These are phyloP conservation scores for Exidia glandulosa DNA, from an alignment of 768 basidiomycete genomes.

Conservation along the genomic window DNA sequence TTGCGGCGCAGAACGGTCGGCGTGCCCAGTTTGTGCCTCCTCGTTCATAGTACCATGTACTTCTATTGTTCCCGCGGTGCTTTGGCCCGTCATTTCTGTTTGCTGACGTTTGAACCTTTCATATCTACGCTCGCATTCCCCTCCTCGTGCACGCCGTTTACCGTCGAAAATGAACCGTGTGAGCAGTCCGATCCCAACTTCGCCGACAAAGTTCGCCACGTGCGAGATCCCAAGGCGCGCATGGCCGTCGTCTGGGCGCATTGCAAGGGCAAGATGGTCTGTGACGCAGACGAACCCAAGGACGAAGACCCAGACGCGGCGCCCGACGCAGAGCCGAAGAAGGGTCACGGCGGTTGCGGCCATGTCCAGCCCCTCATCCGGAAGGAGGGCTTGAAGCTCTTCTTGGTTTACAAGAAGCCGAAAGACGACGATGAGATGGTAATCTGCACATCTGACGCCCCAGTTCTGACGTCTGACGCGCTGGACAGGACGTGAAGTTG, in stretches of 20 bases:
- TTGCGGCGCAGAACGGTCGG: neutral
- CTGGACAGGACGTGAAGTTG: constrained; percentile 65
- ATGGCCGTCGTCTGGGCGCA: constrained; percentile 79
- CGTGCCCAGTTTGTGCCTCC: constrained; percentile 12
- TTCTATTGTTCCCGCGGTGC: constrained; percentile 1
- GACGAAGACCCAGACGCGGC: constrained; percentile 72
- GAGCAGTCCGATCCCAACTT: constrained; percentile 75
- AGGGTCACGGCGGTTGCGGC: constrained; percentile 96
- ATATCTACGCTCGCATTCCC: constrained; percentile 32
- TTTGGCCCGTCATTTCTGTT: constrained; percentile 5
- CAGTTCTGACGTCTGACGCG: neutral
- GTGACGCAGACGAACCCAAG: constrained; percentile 82
- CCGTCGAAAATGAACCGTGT: constrained; percentile 9
- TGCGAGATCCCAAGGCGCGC: constrained; percentile 75
- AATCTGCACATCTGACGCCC: neutral
- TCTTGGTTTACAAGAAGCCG: constrained; percentile 87
- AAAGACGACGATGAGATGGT: constrained; percentile 85
- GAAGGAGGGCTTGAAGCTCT: constrained; percentile 92
- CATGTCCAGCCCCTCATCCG: constrained; percentile 80
- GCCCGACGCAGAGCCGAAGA: constrained; percentile 64
- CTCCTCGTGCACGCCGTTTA: constrained; percentile 14
- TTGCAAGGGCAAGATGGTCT: constrained; percentile 81
- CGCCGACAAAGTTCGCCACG: constrained; percentile 77
- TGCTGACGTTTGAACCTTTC: constrained; percentile 55
- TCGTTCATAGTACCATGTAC: constrained; percentile 16